phyloP scores from a whole-genome alignment of 1,284 basidiomycete species.

The Fomitopsis schrenkii region DNA sequence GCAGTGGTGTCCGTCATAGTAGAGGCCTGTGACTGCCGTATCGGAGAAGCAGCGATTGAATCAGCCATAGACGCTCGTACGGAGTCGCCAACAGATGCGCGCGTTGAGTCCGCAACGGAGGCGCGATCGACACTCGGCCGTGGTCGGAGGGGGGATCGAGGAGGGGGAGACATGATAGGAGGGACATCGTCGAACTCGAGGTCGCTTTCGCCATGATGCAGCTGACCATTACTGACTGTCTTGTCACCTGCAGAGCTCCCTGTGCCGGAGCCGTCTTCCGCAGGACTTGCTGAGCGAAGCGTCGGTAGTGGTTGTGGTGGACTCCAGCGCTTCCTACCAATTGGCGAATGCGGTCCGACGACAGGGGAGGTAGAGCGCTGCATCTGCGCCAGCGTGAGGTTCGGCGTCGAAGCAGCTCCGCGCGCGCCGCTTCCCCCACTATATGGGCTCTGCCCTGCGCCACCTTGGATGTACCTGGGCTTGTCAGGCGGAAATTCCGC shows the following conservation, averaged over 20 bases:
- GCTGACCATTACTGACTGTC: background rate
- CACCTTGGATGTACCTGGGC: conserved; percentile 40
- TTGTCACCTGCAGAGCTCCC: conserved; percentile 12
- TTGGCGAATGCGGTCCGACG: conserved; percentile 25
- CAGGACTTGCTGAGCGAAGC: conserved; percentile 49
- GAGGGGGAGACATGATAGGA: conserved; percentile 38
- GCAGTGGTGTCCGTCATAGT: conserved; percentile 54
- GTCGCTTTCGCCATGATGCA: background rate
- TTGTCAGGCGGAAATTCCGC: conserved; percentile 49
- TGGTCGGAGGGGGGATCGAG: conserved; percentile 50
- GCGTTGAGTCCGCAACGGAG: conserved; percentile 37
- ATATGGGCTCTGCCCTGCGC: conserved; percentile 25
- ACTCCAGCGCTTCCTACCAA: conserved; percentile 42
- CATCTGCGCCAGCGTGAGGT: conserved; percentile 35
- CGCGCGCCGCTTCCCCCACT: conserved; percentile 29
- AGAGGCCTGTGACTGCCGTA: conserved; percentile 33
- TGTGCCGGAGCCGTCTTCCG: conserved; percentile 16
- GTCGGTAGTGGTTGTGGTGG: conserved; percentile 51
- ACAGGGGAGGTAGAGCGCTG: conserved; percentile 22
- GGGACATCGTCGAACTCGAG: conserved; percentile 32
- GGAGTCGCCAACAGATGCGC: conserved; percentile 36
- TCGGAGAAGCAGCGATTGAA: conserved; percentile 18
- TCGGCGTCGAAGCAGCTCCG: conserved; percentile 60
- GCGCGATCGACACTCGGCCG: conserved; percentile 32
- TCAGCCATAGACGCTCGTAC: conserved; percentile 24